A percentile compares a stretch with the other conserved stretches of the same genome.
Conservation (phyloP, 768 basidiomycete species). For the Fomitopsis serialis region DNA sequence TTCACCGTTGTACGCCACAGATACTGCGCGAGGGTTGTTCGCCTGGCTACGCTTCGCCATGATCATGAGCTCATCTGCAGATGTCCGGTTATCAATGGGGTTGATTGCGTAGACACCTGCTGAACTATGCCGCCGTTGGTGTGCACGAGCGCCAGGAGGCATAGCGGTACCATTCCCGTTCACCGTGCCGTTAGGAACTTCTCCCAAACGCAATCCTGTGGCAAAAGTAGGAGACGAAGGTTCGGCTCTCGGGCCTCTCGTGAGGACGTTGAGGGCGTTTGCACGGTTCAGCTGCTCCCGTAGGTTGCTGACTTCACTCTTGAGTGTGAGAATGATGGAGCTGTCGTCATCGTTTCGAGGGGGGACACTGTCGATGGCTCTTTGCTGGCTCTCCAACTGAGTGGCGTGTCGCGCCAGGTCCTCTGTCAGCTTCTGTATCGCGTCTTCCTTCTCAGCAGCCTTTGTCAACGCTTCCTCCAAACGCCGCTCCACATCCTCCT, state of each 20-base stretch:
- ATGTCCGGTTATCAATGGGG: constrained; percentile 61
- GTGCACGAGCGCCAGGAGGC: constrained; percentile 39
- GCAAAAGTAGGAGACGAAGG: constrained; percentile 85
- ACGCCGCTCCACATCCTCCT: constrained; percentile 73
- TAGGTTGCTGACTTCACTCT: constrained; percentile 86
- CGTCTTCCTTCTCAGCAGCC: constrained; percentile 76
- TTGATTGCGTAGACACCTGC: constrained; percentile 68
- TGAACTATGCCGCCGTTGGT: constrained; percentile 83
- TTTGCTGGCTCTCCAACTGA: constrained; percentile 75
- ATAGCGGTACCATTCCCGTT: constrained; percentile 29
- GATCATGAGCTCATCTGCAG: constrained; percentile 73
- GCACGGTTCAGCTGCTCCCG: constrained; percentile 95
- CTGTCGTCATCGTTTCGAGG: constrained; percentile 73
- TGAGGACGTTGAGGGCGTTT: constrained; percentile 87
- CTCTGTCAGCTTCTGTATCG: constrained; percentile 74
- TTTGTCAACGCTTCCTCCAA: constrained; percentile 74
- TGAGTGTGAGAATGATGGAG: constrained; percentile 82
- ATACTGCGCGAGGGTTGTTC: constrained; percentile 77
- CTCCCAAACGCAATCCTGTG: constrained; percentile 61
- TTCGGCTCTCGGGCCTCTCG: constrained; percentile 63
- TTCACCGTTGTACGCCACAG: constrained; percentile 83
- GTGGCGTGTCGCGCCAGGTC: constrained; percentile 70
- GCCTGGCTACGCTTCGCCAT: constrained; percentile 68
- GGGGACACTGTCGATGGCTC: constrained; percentile 58
- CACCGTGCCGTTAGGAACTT: constrained; percentile 34